phyloP scores from a whole-genome alignment of 495 filamentous ascomycete species.

The Stereocaulon alpinum region DNA sequence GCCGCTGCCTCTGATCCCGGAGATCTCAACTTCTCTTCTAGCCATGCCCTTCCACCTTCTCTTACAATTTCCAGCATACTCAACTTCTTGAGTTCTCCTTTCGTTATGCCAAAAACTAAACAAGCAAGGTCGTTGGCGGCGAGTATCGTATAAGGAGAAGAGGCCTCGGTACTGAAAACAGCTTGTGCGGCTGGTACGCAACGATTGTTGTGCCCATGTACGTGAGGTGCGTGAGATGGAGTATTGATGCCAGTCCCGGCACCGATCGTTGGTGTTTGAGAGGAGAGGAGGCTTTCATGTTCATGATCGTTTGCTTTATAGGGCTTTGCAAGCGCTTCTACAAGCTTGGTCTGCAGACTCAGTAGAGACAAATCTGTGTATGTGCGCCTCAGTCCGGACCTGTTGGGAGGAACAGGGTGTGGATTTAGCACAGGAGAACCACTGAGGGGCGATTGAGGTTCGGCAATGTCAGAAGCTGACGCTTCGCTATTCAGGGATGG shows the following conservation, averaged over 20 bases:
- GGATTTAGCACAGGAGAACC: background rate
- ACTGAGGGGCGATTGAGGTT: conserved; percentile 18
- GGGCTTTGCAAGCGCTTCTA: conserved; percentile 81
- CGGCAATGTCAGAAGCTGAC: conserved; percentile 12
- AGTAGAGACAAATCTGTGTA: conserved; percentile 69
- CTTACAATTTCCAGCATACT: conserved; percentile 92
- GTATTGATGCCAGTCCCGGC: conserved; percentile 26
- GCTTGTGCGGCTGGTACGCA: conserved; percentile 89
- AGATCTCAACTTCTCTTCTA: conserved; percentile 71
- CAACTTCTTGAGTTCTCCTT: conserved; percentile 85
- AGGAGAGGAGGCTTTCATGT: conserved; percentile 32
- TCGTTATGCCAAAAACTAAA: conserved; percentile 89
- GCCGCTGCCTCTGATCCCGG: conserved; percentile 40
- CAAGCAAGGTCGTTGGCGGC: conserved; percentile 97
- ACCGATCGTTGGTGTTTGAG: conserved; percentile 35
- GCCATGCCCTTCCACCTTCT: conserved; percentile 76
- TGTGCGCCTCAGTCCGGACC: conserved; percentile 73
- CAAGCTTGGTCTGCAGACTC: conserved; percentile 69
- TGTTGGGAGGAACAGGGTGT: conserved; percentile 35
- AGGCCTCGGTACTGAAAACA: conserved; percentile 86
- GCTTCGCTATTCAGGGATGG: conserved; percentile 17
- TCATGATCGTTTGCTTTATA: conserved; percentile 35
- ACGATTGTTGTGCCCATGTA: conserved; percentile 78
- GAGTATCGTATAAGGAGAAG: conserved; percentile 86
- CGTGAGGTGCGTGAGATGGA: conserved; percentile 36